These are phyloP conservation scores for Agapanthus africanus DNA, from an alignment of 106 monocot species.

Conservation along the genomic window DNA sequence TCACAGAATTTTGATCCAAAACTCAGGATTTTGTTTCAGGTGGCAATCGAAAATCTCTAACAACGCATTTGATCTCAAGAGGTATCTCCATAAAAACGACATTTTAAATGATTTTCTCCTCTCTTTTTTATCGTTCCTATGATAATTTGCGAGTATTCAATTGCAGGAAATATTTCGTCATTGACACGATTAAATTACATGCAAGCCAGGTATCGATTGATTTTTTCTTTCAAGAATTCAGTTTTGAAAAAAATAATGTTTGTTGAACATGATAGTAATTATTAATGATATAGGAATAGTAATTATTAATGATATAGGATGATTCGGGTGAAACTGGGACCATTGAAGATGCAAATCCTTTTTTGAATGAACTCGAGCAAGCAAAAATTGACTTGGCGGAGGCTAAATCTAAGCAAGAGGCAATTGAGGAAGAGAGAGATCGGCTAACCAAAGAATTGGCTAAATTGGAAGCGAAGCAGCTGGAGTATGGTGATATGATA, in stretches of 20 bases:
- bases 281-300: too few species aligned
- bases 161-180: slow-evolving; percentile 8
- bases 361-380: background rate
- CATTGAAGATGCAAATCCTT: slow-evolving; percentile 10
- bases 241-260: background rate
- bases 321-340: slow-evolving; percentile 1
- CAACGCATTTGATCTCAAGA: background rate
- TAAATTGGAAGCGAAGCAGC: slow-evolving; percentile 18
- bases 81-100: background rate
- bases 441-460: slow-evolving; percentile 21
- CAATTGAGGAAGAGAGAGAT: slow-evolving; percentile 24
- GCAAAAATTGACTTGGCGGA: slow-evolving; percentile 15
- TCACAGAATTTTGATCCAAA: slow-evolving; percentile 2
- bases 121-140: background rate
- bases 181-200: slow-evolving; percentile 2
- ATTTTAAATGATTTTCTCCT: background rate
- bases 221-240: background rate
- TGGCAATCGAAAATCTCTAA: slow-evolving; percentile 1
- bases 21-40: background rate
- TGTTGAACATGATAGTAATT: slow-evolving; percentile 2
- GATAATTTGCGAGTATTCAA: background rate
- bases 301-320: too few species aligned
- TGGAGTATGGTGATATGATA: slow-evolving; percentile 24
- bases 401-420: slow-evolving; percentile 10
- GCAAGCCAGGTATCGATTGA: slow-evolving; percentile 6